Evolutionary conservation across 768 basidiomycete genomes (phyloP), one percentile per base, ranked within the genome.

Genomic region (Mycena kentingensis): DNA sequence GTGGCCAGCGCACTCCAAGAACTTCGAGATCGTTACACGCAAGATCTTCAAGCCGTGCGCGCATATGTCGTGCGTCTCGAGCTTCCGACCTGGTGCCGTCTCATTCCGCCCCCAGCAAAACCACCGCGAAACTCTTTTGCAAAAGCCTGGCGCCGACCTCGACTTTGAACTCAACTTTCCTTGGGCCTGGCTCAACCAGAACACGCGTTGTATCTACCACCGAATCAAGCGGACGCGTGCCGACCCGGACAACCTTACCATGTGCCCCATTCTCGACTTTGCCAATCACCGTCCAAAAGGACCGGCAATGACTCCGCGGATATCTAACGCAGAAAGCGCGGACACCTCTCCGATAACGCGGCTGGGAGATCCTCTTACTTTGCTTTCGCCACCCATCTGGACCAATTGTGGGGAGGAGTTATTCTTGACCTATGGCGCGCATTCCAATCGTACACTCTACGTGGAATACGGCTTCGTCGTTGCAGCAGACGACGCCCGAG

Each of bases 181-280:
- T 3, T 97, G 95, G 93, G 93, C 82, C 1, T 98, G 95, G 94
- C 77, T 98, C 10, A 95, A 86, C 63, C 92, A 97, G 51, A 98
- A 98, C 67, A 98, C 95, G 5, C 84, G 96, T 42, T 93, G 89
- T 65, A 82, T 98, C 19, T 93, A 83, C 67, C 81, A 84, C 65
- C 84, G 80, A 54, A 67, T 85, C 36, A 79, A 73, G 57, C 62
- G 70, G 25, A 64, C 68, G 16, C 74, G 69, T 43, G 75, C 78
- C 11, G 76, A 85, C 60, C 76, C 81, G 25, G 82, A 93, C 66
- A 94, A 96, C 63, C 70, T 94, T 53, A 90, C 93, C 0, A 76
- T 98, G 52, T 90, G 90, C 54, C 96, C 96, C 8, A 76, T 97
- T 28, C 75, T 97, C 46, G 96, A 98, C 71, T 87, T 98, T 55